Base-by-base conservation (phyloP, 306 rosid species). In the Begonia loranthoides region DNA sequence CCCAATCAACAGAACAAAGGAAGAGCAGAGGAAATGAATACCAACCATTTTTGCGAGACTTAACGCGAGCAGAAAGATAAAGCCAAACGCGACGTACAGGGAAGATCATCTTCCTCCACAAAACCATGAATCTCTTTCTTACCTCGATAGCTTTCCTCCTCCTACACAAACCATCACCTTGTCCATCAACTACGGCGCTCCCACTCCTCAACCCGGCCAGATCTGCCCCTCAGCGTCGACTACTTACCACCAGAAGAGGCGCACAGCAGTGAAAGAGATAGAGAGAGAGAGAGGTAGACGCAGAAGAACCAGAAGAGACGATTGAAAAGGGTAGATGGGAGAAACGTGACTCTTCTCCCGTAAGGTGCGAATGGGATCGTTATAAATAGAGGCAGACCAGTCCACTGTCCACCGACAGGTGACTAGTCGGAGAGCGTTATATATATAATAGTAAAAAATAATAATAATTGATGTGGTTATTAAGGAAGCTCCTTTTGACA, bases 41-140 rank as follows among this genome's bases (percentile, higher is more conserved):
- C 57, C 40, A 3, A 87, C 93, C 94, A 36, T 60, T 72, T 59
- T 73, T 74, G 61, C 67, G 82, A 63, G 67, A 21, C 62, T 73
- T 84, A 59, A 88, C 66, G 22, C 86, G 87, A 57, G 74, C 9
- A 52, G 85, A 80, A 73, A 87, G 67, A 47, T 94, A 62, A 24
- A 78, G 71, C 70, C 78, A 83, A 17, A 83, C 74, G 41, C 96
- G 92, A 52, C 79, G 75, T 14, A 83, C 83, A 0, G 96, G 96
- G 51, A 81, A 81, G 43, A 81, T 22, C 75, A 88, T 75, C 58
- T 70, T 76, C 36, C 75, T 69, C 75, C 70, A 81, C 9, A 84
- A 57, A 56, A 72, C 73, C 94, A 84, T 80, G 17, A 77, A 68
- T 43, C 71, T 66, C 5, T 49, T 45, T 49, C 59, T 73, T 9